Evolutionary conservation across 23 red algal genomes (phyloP), one percentile per base, ranked within the genome.

Genomic region (Cyanidiococcus yangmingshanensis): DNA sequence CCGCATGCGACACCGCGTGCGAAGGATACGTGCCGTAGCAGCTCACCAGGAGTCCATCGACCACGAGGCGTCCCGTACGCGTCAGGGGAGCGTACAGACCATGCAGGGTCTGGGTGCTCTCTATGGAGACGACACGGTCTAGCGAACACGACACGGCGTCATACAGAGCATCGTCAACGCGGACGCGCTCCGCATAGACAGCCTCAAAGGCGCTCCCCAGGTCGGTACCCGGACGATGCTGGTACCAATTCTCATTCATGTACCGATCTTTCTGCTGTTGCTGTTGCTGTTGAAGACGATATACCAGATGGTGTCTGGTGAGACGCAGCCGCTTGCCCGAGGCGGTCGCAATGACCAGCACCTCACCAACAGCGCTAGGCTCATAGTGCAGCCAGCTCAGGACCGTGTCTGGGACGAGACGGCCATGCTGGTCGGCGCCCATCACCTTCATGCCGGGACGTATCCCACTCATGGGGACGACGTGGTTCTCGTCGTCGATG

Each of bases 1-100:
- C 59, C 0, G 39, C 18, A 34, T 81, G 59, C 34, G 78, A 40
- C 1, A 81, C 78, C 29, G 45, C 35, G 45, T 81, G 78, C 38
- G 36, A 71, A 0, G 78, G 15, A 31, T 40, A 31, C 25, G 54
- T 40, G 38, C 58, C 78, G 68, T 81, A 81, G 38, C 78, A 81
- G 7, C 45, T 59, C 58, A 67, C 59, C 36, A 37, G 2, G n/a
- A 81, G 0, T 40, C 78, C 78, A 41, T 81, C 41, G 2, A 81
- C 78, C 78, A 81, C 37, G 3, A 81, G 51, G 39, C 45, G 54
- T 7, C 78, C 78, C 21, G 78, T 34, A 0, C 59, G 58, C 21
- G 78, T 81, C 1, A 81, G 78, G 16, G 78, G 78, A 34, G 78
- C 45, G 40, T 81, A 81, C 12, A 57, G 45, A 26, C 45, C 78